These are phyloP conservation scores for Monosporascus sp. DNA, from an alignment of 2,329 filamentous ascomycete species.

Conservation along the genomic window DNA sequence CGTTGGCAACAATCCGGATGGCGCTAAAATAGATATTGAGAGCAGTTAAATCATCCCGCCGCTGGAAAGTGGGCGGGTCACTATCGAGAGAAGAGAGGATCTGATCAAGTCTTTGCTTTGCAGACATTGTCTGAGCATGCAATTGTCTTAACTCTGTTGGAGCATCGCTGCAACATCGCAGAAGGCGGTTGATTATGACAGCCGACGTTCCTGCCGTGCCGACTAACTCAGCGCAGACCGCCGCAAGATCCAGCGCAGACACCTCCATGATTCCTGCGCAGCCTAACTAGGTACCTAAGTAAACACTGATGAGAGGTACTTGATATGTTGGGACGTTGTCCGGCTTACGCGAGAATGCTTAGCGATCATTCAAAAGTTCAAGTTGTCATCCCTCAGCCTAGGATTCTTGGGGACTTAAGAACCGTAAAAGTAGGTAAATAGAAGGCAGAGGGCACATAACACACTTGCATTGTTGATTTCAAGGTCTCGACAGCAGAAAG, in stretches of 20 bases:
- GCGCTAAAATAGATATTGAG: slow-evolving; percentile 2
- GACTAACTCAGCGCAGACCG: slow-evolving; percentile 5
- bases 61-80: slow-evolving; percentile 4
- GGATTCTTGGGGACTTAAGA: too few relatives aligned
- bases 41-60: not conserved
- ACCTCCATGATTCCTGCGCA: not conserved
- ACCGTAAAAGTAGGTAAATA: too few relatives aligned
- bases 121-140: not conserved
- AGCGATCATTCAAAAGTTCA: too few relatives aligned
- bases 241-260: slow-evolving; percentile 1
- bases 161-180: slow-evolving; percentile 4
- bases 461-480: too few relatives aligned
- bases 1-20: slow-evolving; percentile 1
- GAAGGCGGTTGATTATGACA: slow-evolving; percentile 5
- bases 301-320: not conserved
- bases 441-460: too few relatives aligned
- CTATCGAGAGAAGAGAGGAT: slow-evolving; percentile 6
- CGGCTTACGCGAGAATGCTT: too few relatives aligned
- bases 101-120: slow-evolving; percentile 4
- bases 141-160: slow-evolving; percentile 3
- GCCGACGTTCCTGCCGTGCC: slow-evolving; percentile 1
- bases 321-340: too few relatives aligned
- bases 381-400: too few relatives aligned
- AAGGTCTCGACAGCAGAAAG: too few relatives aligned
- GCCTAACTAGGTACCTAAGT: not conserved